These are phyloP conservation scores for Skeletonema tropicum DNA, from an alignment of 108 stramenopile genomes.

Conservation along the genomic window DNA sequence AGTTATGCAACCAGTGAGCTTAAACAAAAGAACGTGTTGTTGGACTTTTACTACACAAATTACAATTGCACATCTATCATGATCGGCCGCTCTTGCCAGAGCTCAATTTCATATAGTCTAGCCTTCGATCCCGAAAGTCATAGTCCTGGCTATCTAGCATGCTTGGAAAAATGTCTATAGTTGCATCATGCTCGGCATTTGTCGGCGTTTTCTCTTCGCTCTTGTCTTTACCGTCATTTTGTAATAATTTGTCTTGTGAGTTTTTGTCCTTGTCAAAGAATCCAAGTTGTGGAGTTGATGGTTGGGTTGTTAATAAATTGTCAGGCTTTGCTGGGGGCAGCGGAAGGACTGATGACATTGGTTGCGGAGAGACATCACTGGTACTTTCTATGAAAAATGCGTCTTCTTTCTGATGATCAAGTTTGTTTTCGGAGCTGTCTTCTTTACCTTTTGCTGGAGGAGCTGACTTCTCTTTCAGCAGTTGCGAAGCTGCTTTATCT, in stretches of 20 bases:
- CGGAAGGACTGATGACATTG: constrained; percentile 5
- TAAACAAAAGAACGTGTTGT: not conserved
- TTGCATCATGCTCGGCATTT: not conserved
- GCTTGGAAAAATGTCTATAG: constrained; percentile 37
- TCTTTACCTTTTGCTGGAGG: not conserved
- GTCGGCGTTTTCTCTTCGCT: not conserved
- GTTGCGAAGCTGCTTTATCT: not conserved
- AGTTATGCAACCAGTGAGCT: not conserved
- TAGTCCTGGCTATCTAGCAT: constrained; percentile 39
- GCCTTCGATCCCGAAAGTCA: constrained; percentile 44
- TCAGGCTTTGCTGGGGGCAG: constrained; percentile 11
- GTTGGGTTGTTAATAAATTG: not conserved
- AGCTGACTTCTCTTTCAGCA: not conserved
- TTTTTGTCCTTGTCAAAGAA: constrained; percentile 17
- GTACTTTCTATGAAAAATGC: not conserved
- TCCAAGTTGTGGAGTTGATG: constrained; percentile 5
- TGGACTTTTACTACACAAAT: not conserved
- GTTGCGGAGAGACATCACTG: not conserved
- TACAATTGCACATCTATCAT: not conserved
- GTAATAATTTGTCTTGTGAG: not conserved
- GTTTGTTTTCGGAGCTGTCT: not conserved
- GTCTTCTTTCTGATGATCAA: not conserved
- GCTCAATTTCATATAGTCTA: constrained; percentile 27
- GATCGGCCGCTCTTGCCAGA: not conserved
- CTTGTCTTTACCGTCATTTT: not conserved